Evolutionary conservation across 73 alveolate genomes (phyloP).

Genomic region (Stentor coeruleus): DNA sequence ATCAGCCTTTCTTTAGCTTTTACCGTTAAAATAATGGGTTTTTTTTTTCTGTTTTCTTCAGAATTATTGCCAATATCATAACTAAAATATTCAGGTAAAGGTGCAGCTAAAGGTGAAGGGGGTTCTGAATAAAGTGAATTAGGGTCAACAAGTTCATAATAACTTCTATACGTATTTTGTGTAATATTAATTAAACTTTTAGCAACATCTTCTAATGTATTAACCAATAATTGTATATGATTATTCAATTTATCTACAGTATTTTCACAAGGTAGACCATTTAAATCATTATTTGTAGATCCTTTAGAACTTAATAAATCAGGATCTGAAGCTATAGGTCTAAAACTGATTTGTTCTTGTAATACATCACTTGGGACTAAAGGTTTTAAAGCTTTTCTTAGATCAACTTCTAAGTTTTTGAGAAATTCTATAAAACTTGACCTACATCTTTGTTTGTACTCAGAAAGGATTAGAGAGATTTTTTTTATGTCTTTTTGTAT

Average conservation of each 20-base stretch:
- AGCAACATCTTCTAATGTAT: conserved; percentile 23
- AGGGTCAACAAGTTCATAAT: conserved; percentile 24
- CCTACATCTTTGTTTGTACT: conserved; percentile 9
- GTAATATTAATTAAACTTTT: not conserved
- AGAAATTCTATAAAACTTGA: not conserved
- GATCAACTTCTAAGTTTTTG: not conserved
- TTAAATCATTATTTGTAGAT: not conserved
- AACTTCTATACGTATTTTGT: not conserved
- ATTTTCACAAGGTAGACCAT: not conserved
- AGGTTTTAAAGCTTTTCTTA: conserved; percentile 11
- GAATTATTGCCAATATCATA: not conserved
- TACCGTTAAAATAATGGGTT: not conserved
- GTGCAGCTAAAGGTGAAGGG: conserved; percentile 19
- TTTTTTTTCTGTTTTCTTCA: conserved; percentile 20
- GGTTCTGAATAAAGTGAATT: not conserved
- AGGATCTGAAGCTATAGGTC: conserved; percentile 2
- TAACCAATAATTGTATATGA: not conserved
- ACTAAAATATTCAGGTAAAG: conserved; percentile 12
- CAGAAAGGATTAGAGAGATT: not conserved
- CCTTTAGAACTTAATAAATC: not conserved
- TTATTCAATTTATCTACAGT: not conserved
- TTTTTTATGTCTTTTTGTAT: conserved; percentile 1
- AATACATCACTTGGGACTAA: conserved; percentile 14
- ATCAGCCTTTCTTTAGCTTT: not conserved
- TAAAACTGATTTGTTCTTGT: conserved; percentile 1